Conservation (phyloP, 495 filamentous ascomycete genomes). For the Saxispiralis lemnorum region DNA sequence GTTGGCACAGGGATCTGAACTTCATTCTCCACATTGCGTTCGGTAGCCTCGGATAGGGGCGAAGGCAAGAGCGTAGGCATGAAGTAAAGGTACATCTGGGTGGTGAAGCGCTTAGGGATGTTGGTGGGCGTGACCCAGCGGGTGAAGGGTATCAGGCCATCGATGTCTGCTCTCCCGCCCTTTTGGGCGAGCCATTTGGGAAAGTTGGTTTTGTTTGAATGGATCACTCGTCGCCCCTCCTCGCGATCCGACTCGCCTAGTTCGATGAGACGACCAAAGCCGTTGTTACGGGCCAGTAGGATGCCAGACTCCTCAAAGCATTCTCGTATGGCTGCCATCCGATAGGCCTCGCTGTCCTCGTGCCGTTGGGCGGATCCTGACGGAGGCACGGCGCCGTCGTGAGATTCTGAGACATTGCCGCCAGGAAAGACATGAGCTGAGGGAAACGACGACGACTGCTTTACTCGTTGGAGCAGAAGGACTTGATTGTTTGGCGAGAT, state of each 20-base stretch:
- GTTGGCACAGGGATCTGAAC: conserved; percentile 42
- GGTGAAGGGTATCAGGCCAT: conserved; percentile 63
- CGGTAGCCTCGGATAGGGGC: conserved; percentile 6
- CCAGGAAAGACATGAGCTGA: conserved; percentile 93
- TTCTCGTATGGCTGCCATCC: conserved; percentile 68
- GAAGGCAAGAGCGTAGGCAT: conserved; percentile 44
- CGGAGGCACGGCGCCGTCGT: conserved; percentile 46
- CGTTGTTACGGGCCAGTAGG: conserved; percentile 45
- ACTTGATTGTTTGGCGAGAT: conserved; percentile 75
- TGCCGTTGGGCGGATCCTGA: conserved; percentile 35
- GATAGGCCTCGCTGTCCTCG: conserved; percentile 48
- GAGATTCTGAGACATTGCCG: conserved; percentile 57
- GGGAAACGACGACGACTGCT: conserved; percentile 65
- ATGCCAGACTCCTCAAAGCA: conserved; percentile 93
- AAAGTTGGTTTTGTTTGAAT: conserved; percentile 44
- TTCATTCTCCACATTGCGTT: conserved; percentile 12
- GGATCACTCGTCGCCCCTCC: conserved; percentile 47
- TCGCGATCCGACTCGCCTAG: conserved; percentile 44
- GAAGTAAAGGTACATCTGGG: conserved; percentile 93
- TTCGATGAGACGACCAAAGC: conserved; percentile 32
- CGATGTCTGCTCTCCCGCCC: conserved; percentile 48
- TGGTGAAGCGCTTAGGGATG: conserved; percentile 60
- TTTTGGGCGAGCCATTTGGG: conserved; percentile 43
- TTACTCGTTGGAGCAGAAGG: conserved; percentile 70
- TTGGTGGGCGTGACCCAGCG: conserved; percentile 73